These are phyloP conservation scores for Exophiala spinifera DNA, from an alignment of 2,329 filamentous ascomycete genomes.

Conservation along the genomic window DNA sequence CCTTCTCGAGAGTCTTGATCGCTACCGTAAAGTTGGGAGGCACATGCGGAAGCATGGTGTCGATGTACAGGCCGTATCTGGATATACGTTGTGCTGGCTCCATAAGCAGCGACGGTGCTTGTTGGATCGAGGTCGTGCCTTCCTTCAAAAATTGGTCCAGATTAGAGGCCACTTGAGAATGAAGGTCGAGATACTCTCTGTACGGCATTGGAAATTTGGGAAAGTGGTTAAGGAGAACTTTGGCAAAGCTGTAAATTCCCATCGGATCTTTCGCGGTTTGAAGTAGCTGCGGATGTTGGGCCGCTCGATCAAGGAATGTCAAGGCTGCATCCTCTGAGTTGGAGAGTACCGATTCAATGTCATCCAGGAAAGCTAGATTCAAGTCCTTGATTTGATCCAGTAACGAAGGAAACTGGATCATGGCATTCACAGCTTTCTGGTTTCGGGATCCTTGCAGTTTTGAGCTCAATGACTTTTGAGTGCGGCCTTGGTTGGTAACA, in stretches of 20 bases:
- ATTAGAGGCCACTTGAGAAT: conserved; percentile 79
- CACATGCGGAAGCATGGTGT: conserved; percentile 64
- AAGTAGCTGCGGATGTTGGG: conserved; percentile 48
- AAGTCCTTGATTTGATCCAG: conserved; percentile 76
- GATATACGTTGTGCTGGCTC: conserved; percentile 93
- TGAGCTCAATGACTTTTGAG: conserved; percentile 64
- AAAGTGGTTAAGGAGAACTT: conserved; percentile 84
- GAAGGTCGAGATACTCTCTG: conserved; percentile 86
- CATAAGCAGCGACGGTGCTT: conserved; percentile 85
- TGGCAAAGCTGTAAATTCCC: conserved; percentile 74
- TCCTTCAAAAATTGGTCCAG: conserved; percentile 74
- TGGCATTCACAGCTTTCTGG: conserved; percentile 29
- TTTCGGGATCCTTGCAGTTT: conserved; percentile 47
- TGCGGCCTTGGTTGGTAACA: conserved; percentile 75
- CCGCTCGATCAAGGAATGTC: conserved; percentile 42
- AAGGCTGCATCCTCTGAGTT: conserved; percentile 81
- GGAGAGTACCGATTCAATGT: conserved; percentile 73
- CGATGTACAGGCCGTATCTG: conserved; percentile 92
- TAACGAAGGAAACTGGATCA: conserved; percentile 66
- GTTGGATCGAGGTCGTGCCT: conserved; percentile 72
- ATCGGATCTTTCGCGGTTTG: conserved; percentile 65
- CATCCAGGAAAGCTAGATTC: conserved; percentile 76
- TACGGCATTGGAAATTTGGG: conserved; percentile 89
- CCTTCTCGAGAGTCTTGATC: conserved; percentile 69
- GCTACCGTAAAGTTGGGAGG: conserved; percentile 26